Conservation (phyloP, 2,329 filamentous ascomycete species). For the Arthrobotrys pseudoclavata region DNA sequence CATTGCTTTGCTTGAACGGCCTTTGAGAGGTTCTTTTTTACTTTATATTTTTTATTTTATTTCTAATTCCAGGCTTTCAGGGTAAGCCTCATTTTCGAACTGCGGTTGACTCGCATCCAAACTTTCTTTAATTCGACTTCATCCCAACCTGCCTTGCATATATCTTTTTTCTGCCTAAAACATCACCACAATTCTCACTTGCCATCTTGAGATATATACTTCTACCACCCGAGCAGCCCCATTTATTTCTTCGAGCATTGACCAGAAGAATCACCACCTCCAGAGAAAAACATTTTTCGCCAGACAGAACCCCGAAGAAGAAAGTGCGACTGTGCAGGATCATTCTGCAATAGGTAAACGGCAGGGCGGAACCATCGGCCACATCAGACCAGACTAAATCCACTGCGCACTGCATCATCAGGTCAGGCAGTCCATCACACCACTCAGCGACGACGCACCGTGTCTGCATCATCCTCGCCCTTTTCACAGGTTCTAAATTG, state of each 20-base stretch:
- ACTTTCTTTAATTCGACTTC: constrained; percentile 16
- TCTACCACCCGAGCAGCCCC: too few relatives aligned
- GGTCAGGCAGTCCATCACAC: constrained; percentile 1
- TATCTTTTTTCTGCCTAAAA: constrained; percentile 31
- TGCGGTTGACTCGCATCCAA: constrained; percentile 56
- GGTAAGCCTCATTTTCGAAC: constrained; percentile 38
- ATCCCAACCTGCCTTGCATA: constrained; percentile 5
- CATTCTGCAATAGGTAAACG: constrained; percentile 19
- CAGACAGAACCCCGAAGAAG: constrained; percentile 44
- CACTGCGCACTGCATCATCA: not conserved
- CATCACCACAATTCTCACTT: constrained; percentile 43
- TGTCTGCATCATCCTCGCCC: constrained; percentile 27
- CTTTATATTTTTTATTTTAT: constrained; percentile 31
- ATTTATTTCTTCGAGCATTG: constrained; percentile 32
- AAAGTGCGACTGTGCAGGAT: constrained; percentile 28
- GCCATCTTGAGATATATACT: constrained; percentile 38
- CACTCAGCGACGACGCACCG: constrained; percentile 37
- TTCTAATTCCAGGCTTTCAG: constrained; percentile 33
- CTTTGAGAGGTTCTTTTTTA: constrained; percentile 53
- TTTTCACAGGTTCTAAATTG: constrained; percentile 25
- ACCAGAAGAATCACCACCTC: constrained; percentile 26
- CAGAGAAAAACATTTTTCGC: too few relatives aligned
- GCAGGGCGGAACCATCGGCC: constrained; percentile 21
- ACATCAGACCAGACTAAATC: constrained; percentile 21
- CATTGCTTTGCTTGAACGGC: constrained; percentile 26